Percentiles rank a stretch among this genome's conserved stretches.
phyloP scores from a whole-genome alignment of 352 stramenopile species.

The Globisporangium radiosum region DNA sequence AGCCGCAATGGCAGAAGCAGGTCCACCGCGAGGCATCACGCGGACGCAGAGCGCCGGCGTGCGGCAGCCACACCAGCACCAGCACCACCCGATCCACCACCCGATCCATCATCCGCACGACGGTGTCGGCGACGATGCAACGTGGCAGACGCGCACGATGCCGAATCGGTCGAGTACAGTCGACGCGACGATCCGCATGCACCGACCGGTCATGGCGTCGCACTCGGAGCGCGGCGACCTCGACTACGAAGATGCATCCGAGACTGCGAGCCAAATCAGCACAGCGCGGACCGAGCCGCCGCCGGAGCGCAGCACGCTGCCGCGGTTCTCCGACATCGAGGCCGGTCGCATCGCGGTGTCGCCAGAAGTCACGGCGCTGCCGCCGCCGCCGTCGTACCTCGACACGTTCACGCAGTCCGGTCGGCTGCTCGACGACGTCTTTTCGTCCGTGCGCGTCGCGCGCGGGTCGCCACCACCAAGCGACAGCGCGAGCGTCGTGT shows the following conservation, averaged over 20 bases:
- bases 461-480: slow-evolving; percentile 15
- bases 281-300: slow-evolving; percentile 1
- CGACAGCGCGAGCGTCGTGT: slow-evolving; percentile 16
- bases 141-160: slow-evolving; percentile 15
- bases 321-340: slow-evolving; percentile 40
- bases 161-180: slow-evolving; percentile 6
- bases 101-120: not conserved
- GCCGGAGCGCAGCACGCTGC: slow-evolving; percentile 5
- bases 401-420: slow-evolving; percentile 34
- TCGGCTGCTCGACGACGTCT: slow-evolving; percentile 4
- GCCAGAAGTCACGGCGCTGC: slow-evolving; percentile 17
- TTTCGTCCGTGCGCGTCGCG: slow-evolving; percentile 1
- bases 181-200: slow-evolving; percentile 10
- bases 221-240: slow-evolving; percentile 20
- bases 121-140: not conserved
- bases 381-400: slow-evolving; percentile 29
- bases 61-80: not conserved
- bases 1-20: slow-evolving; percentile 3
- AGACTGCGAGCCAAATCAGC: slow-evolving; percentile 13
- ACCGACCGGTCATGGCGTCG: slow-evolving; percentile 10
- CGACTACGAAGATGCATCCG: slow-evolving; percentile 11
- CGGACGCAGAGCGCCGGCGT: slow-evolving; percentile 20
- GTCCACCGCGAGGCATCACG: slow-evolving; percentile 16
- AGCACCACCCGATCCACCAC: not conserved
- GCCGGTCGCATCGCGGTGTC: slow-evolving; percentile 20